Evolutionary conservation across 2,329 filamentous ascomycete genomes (phyloP).

Genomic region (Cytospora piceae): DNA sequence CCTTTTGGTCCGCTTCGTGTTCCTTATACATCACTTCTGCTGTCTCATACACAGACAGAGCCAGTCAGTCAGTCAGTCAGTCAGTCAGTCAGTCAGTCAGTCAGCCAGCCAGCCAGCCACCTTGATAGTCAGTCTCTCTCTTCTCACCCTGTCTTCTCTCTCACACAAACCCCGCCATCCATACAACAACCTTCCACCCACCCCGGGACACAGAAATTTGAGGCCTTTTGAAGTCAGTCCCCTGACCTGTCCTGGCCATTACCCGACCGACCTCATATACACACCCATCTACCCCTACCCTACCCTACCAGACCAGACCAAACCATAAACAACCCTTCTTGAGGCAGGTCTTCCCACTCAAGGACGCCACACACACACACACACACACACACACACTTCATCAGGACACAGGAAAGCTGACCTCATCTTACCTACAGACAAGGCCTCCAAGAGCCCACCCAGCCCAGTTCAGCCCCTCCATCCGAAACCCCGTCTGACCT

Average conservation of each 20-base stretch:
- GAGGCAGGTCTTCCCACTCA: not conserved
- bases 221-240: not conserved
- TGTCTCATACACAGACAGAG: slow-evolving; percentile 3
- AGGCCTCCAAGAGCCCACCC: slow-evolving; percentile 11
- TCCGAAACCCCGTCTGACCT: slow-evolving; percentile 1
- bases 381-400: too few relatives aligned
- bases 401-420: slow-evolving; percentile 17
- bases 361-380: not conserved
- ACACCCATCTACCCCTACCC: not conserved
- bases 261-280: not conserved
- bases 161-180: not conserved
- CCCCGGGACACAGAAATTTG: not conserved
- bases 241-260: not conserved
- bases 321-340: not conserved
- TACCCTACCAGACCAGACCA: not conserved
- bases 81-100: too few relatives aligned
- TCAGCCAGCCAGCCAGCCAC: not conserved
- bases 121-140: not conserved
- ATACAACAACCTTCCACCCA: not conserved
- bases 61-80: too few relatives aligned
- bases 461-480: too few relatives aligned
- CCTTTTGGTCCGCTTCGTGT: slow-evolving; percentile 12
- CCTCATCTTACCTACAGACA: not conserved
- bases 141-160: not conserved
- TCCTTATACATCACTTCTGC: not conserved